A percentile compares a stretch with the other conserved stretches of the same genome.
These are phyloP conservation scores for Populus simonii DNA, from an alignment of 345 rosid species.

Conservation along the genomic window DNA sequence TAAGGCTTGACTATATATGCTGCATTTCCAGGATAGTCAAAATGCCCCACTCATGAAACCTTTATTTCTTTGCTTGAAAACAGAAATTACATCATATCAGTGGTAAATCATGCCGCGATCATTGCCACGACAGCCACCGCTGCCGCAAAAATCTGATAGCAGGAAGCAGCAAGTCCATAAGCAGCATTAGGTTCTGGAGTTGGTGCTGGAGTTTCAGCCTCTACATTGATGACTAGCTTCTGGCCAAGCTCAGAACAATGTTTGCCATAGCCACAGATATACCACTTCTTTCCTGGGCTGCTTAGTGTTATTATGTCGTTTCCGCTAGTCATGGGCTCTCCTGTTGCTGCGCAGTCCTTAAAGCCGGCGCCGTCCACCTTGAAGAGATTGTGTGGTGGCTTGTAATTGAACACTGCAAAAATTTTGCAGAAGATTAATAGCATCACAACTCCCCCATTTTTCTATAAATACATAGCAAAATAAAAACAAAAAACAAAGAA, in stretches of 20 bases:
- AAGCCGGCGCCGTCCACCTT: slow-evolving; percentile 30
- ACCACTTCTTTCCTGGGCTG: slow-evolving; percentile 41
- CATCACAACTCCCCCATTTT: neutral
- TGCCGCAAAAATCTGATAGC: neutral
- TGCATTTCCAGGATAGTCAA: neutral
- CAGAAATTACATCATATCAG: neutral
- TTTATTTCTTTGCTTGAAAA: neutral
- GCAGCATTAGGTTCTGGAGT: neutral
- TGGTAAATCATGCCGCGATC: neutral
- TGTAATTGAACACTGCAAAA: slow-evolving; percentile 37
- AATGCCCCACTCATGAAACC: neutral
- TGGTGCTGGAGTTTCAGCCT: slow-evolving; percentile 5
- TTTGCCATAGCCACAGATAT: slow-evolving; percentile 34
- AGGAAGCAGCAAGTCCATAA: neutral
- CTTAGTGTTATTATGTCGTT: slow-evolving; percentile 32
- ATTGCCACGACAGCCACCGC: neutral
- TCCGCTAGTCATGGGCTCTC: slow-evolving; percentile 16
- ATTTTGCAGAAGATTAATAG: neutral
- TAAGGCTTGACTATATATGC: neutral
- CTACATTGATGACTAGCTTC: slow-evolving; percentile 36
- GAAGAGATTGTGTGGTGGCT: slow-evolving; percentile 32
- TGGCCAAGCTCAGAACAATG: slow-evolving; percentile 28
- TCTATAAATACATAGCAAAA: neutral
- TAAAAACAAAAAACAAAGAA: neutral
- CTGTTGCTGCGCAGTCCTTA: slow-evolving; percentile 19